Evolutionary conservation across 2,329 filamentous ascomycete genomes (phyloP).

Genomic region (Colletotrichum musae): DNA sequence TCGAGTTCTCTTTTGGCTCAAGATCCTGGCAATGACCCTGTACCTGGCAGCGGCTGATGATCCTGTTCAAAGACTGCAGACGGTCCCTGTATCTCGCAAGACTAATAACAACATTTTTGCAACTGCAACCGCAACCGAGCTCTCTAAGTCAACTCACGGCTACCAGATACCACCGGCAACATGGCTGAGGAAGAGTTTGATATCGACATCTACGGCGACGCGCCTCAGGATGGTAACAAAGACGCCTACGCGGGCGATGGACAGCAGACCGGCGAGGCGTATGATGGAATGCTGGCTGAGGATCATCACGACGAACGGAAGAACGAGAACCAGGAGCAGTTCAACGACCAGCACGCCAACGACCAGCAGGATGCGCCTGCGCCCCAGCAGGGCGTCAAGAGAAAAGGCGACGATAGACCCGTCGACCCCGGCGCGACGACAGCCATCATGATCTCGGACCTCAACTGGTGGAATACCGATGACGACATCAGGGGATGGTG

Average conservation of each 20-base stretch:
- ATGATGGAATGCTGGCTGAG: slow-evolving; percentile 46
- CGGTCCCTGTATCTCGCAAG: slow-evolving; percentile 55
- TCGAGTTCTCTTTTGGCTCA: slow-evolving; percentile 31
- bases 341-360: slow-evolving; percentile 44
- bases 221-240: slow-evolving; percentile 56
- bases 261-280: slow-evolving; percentile 46
- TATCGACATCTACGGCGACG: slow-evolving; percentile 80
- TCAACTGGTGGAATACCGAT: slow-evolving; percentile 98
- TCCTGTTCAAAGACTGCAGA: slow-evolving; percentile 50
- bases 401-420: slow-evolving; percentile 72
- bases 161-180: slow-evolving; percentile 46
- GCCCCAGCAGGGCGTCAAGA: slow-evolving; percentile 70
- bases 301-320: slow-evolving; percentile 56
- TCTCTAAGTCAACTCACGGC: slow-evolving; percentile 33
- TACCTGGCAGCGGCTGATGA: slow-evolving; percentile 40
- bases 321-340: slow-evolving; percentile 52
- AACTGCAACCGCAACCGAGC: slow-evolving; percentile 33
- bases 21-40: slow-evolving; percentile 37
- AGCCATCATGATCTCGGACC: slow-evolving; percentile 87
- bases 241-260: slow-evolving; percentile 53
- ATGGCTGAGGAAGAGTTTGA: slow-evolving; percentile 82
- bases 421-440: slow-evolving; percentile 73
- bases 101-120: slow-evolving; percentile 42
- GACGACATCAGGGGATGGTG: slow-evolving; percentile 94
- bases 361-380: slow-evolving; percentile 46